A percentile compares a stretch with the other conserved stretches of the same genome.
Conservation (phyloP, 495 filamentous ascomycete genomes). For the Penicillium steckii region DNA sequence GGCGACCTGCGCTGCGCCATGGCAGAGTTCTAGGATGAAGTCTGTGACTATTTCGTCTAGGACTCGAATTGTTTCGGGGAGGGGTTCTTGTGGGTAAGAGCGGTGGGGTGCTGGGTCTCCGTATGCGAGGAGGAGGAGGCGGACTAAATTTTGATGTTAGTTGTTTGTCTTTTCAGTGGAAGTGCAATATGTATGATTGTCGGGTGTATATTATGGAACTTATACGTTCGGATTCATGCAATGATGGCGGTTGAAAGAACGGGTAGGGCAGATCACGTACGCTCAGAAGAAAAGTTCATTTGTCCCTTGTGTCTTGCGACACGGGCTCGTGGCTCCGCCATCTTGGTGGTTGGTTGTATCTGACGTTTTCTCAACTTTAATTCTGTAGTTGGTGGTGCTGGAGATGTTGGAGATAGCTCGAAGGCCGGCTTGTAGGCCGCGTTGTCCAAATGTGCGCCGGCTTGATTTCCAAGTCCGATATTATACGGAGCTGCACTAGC, state of each 20-base stretch:
- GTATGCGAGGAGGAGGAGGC: constrained; percentile 79
- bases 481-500: too few species aligned
- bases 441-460: constrained; percentile 22
- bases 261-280: constrained; percentile 54
- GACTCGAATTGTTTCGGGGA: constrained; percentile 78
- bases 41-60: constrained; percentile 95
- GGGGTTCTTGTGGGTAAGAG: constrained; percentile 51
- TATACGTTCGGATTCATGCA: too few species aligned
- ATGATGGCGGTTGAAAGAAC: neutral
- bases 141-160: constrained; percentile 50
- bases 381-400: neutral
- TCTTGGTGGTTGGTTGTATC: constrained; percentile 5
- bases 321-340: constrained; percentile 72
- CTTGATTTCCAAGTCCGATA: constrained; percentile 19
- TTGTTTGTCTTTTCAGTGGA: too few species aligned
- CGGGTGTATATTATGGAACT: too few species aligned
- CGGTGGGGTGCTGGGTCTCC: constrained; percentile 63
- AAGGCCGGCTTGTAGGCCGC: constrained; percentile 29
- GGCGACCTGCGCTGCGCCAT: constrained; percentile 79
- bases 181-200: too few species aligned
- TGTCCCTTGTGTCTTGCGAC: constrained; percentile 83
- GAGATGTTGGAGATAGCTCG: neutral
- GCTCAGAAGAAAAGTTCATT: constrained; percentile 80
- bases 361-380: neutral
- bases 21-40: constrained; percentile 83